Percentiles rank a stretch among this genome's conserved stretches.
These are phyloP conservation scores for Calycina herbarum DNA, from an alignment of 2,329 filamentous ascomycete species.

Conservation along the genomic window DNA sequence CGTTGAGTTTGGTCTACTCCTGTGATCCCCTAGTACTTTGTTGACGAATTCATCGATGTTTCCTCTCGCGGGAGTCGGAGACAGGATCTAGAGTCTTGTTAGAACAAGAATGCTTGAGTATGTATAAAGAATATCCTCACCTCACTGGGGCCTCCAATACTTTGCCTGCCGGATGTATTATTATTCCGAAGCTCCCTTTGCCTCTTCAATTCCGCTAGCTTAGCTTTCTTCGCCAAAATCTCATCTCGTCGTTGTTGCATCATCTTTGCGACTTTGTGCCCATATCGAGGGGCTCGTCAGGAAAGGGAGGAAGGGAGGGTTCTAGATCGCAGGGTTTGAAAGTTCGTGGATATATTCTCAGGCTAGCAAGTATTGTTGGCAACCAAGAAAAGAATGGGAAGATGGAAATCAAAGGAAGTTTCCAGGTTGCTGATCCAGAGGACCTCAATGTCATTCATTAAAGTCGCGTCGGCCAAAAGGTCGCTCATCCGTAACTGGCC, in stretches of 20 bases:
- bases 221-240: constrained; percentile 94
- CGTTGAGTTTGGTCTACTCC: constrained; percentile 70
- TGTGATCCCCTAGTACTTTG: constrained; percentile 67
- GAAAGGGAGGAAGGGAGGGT: neutral
- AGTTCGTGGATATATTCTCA: neutral
- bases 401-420: neutral
- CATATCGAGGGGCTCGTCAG: constrained; percentile 27
- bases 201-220: constrained; percentile 92
- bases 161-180: constrained; percentile 68
- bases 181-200: constrained; percentile 82
- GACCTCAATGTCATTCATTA: neutral
- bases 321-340: neutral
- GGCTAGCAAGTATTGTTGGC: neutral
- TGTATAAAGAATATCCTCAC: constrained; percentile 49
- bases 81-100: constrained; percentile 55
- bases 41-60: constrained; percentile 86
- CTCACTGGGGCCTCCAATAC: constrained; percentile 68
- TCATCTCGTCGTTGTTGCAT: constrained; percentile 87
- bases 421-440: neutral
- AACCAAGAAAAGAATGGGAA: neutral
- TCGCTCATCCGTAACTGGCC: neutral
- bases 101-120: constrained; percentile 31
- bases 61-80: constrained; percentile 69
- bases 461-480: constrained; percentile 7
- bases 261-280: constrained; percentile 31